Evolutionary conservation across 495 filamentous ascomycete species (phyloP), one percentile per base, ranked within the genome.

Genomic region (Hyaloscypha bicolor): DNA sequence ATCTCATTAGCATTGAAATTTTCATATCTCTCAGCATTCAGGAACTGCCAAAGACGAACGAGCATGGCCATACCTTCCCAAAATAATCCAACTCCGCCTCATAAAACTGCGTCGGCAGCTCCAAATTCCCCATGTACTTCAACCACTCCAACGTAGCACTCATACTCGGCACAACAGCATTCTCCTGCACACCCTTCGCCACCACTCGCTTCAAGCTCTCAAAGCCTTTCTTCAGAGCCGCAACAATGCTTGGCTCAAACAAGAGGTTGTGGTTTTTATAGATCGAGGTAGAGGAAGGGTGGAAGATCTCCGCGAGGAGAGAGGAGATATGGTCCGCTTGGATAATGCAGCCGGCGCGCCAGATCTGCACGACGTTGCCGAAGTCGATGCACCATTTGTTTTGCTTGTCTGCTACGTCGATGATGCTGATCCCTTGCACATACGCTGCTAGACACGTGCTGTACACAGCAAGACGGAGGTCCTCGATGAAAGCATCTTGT

Each of bases 1-100:
- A 25, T 25, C 25, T 25, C 11, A 48, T 48, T 48, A 48, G 42
- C 42, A 48, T 25, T 25, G 25, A 25, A 25, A 2, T 25, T 25
- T 25, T 25, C 25, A 25, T 25, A 25, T 25, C 25, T 25, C 25
- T 2, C 25, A 25, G 25, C 1, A 25, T 25, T 25, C 25, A 25
- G 25, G 25, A 2, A 25, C 25, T 25, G 25, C 25, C 25, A 25
- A 25, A 25, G 25, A 25, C 25, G 25, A 25, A 2, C 25, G 2
- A 25, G 25, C 25, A 25, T 1, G 25, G 52, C 11, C 25, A 25
- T 25, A 25, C 25, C 25, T 82, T 82, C n/a, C 90, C 90, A 67
- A 93, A 93, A 67, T 86, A 92, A 73, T 93, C 88, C 80, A 92
- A 79, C 76, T 93, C 84, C 6, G 88, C 90, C 73, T 93, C 89